A percentile compares a stretch with the other conserved stretches of the same genome.
These are phyloP conservation scores for Amphirosellinia nigrospora DNA, from an alignment of 495 filamentous ascomycete genomes.

Conservation along the genomic window DNA sequence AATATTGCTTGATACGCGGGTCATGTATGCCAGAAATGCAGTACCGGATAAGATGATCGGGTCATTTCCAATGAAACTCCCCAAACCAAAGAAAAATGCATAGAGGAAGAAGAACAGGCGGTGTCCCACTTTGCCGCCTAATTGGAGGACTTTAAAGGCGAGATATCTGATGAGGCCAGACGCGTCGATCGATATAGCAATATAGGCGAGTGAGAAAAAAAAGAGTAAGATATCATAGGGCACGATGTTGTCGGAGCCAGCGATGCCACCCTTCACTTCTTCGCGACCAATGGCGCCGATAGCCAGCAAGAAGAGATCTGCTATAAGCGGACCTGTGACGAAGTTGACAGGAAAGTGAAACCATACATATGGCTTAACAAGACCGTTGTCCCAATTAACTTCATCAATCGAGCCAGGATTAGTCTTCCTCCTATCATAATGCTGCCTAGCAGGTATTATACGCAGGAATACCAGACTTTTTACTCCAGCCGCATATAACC, in stretches of 20 bases:
- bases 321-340: slow-evolving; percentile 67
- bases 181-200: slow-evolving; percentile 75
- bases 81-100: slow-evolving; percentile 69
- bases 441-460: slow-evolving; percentile 53
- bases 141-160: slow-evolving; percentile 71
- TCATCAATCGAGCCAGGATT: slow-evolving; percentile 20
- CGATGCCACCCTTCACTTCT: slow-evolving; percentile 67
- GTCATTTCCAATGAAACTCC: slow-evolving; percentile 71
- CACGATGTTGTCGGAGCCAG: slow-evolving; percentile 64
- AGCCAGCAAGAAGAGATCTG: slow-evolving; percentile 68
- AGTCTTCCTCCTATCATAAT: slow-evolving; percentile 20
- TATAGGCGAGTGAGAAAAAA: slow-evolving; percentile 74
- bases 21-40: slow-evolving; percentile 75
- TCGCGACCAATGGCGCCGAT: slow-evolving; percentile 64
- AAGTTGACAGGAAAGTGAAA: slow-evolving; percentile 67
- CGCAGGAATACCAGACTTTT: slow-evolving; percentile 52
- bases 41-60: slow-evolving; percentile 73
- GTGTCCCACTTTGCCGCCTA: slow-evolving; percentile 64
- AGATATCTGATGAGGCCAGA: slow-evolving; percentile 69
- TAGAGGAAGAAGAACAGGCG: slow-evolving; percentile 72
- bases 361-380: slow-evolving; percentile 46
- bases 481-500: slow-evolving; percentile 48
- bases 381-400: slow-evolving; percentile 26
- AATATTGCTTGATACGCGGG: slow-evolving; percentile 71
- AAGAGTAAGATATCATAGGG: slow-evolving; percentile 71